Base-by-base conservation (phyloP, 1,139 yeast genomes). In the Pichia sp. region DNA sequence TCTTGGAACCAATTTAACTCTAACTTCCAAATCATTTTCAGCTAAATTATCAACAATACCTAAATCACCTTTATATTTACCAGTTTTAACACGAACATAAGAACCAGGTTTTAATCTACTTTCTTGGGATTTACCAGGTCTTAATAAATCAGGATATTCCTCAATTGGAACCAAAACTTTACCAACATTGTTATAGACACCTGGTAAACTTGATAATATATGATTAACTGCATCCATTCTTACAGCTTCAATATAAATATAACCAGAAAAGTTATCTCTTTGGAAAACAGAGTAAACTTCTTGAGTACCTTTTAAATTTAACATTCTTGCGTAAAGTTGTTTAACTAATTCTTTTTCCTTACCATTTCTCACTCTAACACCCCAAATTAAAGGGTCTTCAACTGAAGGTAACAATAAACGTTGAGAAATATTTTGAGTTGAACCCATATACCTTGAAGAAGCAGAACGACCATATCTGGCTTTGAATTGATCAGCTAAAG, bases 311-410 rank as follows among this genome's bases (percentile, higher is more conserved):
- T 87, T 88, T 66, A 84, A 72, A 42, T 55, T 56, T 20, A 56
- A 45, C 59, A 57, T 51, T 44, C 62, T 52, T 3, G 62, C 61
- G 35, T 52, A 55, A 43, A 91, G 68, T 49, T 83, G 84, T 52
- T 89, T 78, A 25, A 93, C 95, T 50, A 89, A 70, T 42, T 88
- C 96, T 62, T 86, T 88, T 65, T 91, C 98, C 54, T 84, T 80
- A 35, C 97, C 97, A 24, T 87, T 89, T 54, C 93, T 77, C 65
- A 95, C 87, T 62, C 96, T 78, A 36, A 91, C 78, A 56, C 96
- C 97, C 83, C 96, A 91, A 56, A 93, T 87, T 43, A 89, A 80
- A 6, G 98, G 97, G 59, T 93, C 97, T 56, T 89, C 88, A 46
- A 91, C 95, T 22, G 96, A 87, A 14, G 98, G 98, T 66, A 91